phyloP scores from a whole-genome alignment of 176 grass and related monocot genomes.

The Ensete glaucum region DNA sequence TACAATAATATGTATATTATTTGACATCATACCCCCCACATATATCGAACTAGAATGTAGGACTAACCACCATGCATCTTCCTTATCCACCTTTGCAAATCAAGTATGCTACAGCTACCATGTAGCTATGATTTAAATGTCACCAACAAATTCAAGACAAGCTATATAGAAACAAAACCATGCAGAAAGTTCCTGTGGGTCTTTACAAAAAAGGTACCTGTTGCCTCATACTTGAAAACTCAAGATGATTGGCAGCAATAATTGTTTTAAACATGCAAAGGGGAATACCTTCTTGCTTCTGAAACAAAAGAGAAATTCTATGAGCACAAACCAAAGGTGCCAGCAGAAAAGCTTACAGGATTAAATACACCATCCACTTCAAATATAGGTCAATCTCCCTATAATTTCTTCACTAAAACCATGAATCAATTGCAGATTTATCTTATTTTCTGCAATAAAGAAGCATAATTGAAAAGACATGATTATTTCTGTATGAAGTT shows the following conservation, averaged over 20 bases:
- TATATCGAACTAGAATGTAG: too few relatives aligned
- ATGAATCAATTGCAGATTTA: not conserved
- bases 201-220: conserved; percentile 44
- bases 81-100: too few relatives aligned
- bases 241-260: conserved; percentile 75
- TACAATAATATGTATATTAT: too few relatives aligned
- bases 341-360: not conserved
- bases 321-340: not conserved
- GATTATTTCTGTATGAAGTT: too few relatives aligned
- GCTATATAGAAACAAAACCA: not conserved
- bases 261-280: conserved; percentile 93
- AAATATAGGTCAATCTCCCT: not conserved
- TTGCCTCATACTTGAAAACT: conserved; percentile 93
- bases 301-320: conserved; percentile 1
- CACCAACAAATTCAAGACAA: not conserved
- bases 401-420: not conserved
- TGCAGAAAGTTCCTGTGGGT: not conserved
- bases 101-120: too few relatives aligned
- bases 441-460: too few relatives aligned
- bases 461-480: too few relatives aligned
- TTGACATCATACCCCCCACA: too few relatives aligned
- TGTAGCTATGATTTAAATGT: too few relatives aligned
- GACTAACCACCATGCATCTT: too few relatives aligned
- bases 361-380: not conserved
- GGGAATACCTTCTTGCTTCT: conserved; percentile 79